Evolutionary conservation across 768 basidiomycete species (phyloP), one percentile per base, ranked within the genome.

Genomic region (Xerocomellus chrysenteron): DNA sequence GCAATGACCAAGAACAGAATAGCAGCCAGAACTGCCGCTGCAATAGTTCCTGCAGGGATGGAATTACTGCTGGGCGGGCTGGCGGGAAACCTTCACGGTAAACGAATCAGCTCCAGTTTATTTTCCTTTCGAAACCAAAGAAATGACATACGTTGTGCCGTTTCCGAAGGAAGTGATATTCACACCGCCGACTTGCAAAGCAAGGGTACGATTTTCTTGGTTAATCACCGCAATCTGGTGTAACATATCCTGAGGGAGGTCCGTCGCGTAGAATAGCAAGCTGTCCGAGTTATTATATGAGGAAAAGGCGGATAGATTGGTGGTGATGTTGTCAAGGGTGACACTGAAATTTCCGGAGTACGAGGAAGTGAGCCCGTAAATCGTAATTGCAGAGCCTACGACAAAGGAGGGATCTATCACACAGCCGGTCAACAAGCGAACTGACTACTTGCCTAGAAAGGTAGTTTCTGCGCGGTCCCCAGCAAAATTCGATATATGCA

Each of bases 261-360:
- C 83, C 19, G 82, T 82, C 39, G 81, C 78, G 61, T 80, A 85
- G 67, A 84, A 92, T 12, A 92, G 75, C 5, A 90, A 73, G 12
- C 83, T 75, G 54, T 80, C 67, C 45, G 77, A 68, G 30, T 80
- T 72, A 37, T 73, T 77, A 65, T 81, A 86, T 0, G 83, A 82
- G 5, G 86, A 81, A 52, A 71, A 70, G 3, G 79, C 82, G 32
- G 80, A 81, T 50, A 83, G 72, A 3, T 61, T 71, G 33, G 80
- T 76, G 36, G 77, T 80, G 21, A 72, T 68, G 54, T 82, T 76
- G 60, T 84, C 82, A 9, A 84, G 80, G 28, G 67, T 75, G 52
- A 88, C 82, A 36, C 82, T 76, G 64, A 83, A 92, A 41, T 74
- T 75, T 51, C 87, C 87, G 3, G 82, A 78, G 28, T 70, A 67